Evolutionary conservation across 2,329 filamentous ascomycete genomes (phyloP).

Genomic region (Aspergillus vadensis): DNA sequence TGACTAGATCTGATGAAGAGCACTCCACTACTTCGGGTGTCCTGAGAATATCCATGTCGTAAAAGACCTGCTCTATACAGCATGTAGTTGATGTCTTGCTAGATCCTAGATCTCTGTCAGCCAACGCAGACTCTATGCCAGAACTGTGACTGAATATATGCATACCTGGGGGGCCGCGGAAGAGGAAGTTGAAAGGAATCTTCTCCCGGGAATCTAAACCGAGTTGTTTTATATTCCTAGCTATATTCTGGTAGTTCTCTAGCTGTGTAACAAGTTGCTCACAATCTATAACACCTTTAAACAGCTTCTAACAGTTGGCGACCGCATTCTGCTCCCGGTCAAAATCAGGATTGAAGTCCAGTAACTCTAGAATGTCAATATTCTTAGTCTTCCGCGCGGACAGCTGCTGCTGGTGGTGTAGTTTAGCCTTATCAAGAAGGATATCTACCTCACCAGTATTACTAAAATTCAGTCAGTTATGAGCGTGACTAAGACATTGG

Average conservation of each 20-base stretch:
- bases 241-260: slow-evolving; percentile 57
- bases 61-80: slow-evolving; percentile 76
- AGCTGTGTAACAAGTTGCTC: slow-evolving; percentile 58
- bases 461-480: slow-evolving; percentile 67
- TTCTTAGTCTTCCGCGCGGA: slow-evolving; percentile 8
- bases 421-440: slow-evolving; percentile 62
- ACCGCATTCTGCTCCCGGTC: slow-evolving; percentile 53
- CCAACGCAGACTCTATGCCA: not conserved
- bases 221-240: slow-evolving; percentile 53
- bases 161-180: slow-evolving; percentile 66
- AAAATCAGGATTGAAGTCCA: slow-evolving; percentile 29
- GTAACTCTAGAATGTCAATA: slow-evolving; percentile 23
- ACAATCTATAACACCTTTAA: slow-evolving; percentile 58
- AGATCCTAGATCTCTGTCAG: slow-evolving; percentile 50
- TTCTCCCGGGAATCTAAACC: slow-evolving; percentile 59
- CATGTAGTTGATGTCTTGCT: slow-evolving; percentile 73
- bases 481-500: slow-evolving; percentile 60
- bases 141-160: slow-evolving; percentile 8
- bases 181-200: slow-evolving; percentile 69
- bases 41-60: slow-evolving; percentile 70
- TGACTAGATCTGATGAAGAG: slow-evolving; percentile 63
- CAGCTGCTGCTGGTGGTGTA: slow-evolving; percentile 50
- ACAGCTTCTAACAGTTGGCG: slow-evolving; percentile 47
- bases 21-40: slow-evolving; percentile 61
- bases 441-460: slow-evolving; percentile 78